phyloP scores from a whole-genome alignment of 2,329 filamentous ascomycete genomes.

The Alternaria ventricosa region DNA sequence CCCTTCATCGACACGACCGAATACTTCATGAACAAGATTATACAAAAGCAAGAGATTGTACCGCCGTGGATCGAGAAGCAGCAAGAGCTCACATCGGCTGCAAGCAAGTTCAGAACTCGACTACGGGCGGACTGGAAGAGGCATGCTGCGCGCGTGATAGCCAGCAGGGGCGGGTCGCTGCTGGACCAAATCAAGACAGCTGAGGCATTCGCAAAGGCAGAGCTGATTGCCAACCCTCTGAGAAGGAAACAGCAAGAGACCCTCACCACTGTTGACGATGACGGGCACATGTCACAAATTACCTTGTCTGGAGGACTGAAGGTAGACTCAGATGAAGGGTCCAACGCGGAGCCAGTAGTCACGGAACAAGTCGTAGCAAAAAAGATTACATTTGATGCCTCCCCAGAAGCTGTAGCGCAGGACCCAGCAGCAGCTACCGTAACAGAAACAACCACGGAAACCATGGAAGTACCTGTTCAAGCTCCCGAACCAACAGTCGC shows the following conservation, averaged over 20 bases:
- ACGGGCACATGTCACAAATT: constrained; percentile 58
- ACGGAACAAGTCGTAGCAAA: constrained; percentile 38
- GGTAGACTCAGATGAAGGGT: constrained; percentile 19
- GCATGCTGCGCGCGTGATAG: constrained; percentile 79
- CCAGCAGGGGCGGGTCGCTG: constrained; percentile 76
- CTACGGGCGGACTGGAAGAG: constrained; percentile 83
- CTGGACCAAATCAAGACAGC: constrained; percentile 76
- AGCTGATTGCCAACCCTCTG: constrained; percentile 68
- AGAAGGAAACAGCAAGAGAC: constrained; percentile 53
- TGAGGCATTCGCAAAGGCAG: constrained; percentile 75
- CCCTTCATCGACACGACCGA: constrained; percentile 96
- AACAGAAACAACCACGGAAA: constrained; percentile 18
- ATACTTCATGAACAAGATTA: constrained; percentile 98
- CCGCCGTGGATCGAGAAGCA: constrained; percentile 99
- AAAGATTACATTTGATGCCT: constrained; percentile 19
- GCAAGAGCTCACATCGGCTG: constrained; percentile 78
- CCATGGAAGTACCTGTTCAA: constrained; percentile 17
- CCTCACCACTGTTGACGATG: constrained; percentile 51
- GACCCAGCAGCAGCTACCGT: not conserved
- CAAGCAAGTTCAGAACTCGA: constrained; percentile 73
- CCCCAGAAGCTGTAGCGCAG: constrained; percentile 7
- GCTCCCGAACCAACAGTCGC: constrained; percentile 40
- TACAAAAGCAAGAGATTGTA: constrained; percentile 92
- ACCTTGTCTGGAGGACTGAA: constrained; percentile 55
- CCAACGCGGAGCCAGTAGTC: constrained; percentile 20